These are phyloP conservation scores for Solanum hybrid DNA, from an alignment of 305 asterid species.

Conservation along the genomic window DNA sequence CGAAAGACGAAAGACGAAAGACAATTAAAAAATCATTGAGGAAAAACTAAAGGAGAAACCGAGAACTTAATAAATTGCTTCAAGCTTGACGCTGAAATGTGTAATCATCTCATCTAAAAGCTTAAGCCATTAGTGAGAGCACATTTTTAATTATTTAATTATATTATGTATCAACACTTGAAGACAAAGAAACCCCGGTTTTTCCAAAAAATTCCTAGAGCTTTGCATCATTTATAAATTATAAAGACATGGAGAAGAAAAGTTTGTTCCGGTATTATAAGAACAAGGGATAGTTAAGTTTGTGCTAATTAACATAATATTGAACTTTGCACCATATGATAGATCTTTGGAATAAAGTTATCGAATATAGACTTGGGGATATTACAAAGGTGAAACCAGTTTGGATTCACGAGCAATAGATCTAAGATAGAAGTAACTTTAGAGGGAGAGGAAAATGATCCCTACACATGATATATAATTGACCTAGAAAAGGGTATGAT, in stretches of 20 bases:
- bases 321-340: background rate
- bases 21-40: background rate
- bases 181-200: background rate
- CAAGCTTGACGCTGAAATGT: background rate
- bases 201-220: background rate
- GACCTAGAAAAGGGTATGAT: background rate
- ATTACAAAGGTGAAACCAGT: background rate
- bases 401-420: background rate
- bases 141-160: background rate
- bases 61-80: background rate
- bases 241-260: background rate
- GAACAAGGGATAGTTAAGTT: background rate
- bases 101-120: background rate
- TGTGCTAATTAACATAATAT: background rate
- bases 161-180: background rate
- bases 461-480: background rate
- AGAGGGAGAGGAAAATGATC: background rate
- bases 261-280: background rate
- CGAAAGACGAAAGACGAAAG: background rate
- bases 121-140: background rate
- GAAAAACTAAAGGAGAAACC: background rate
- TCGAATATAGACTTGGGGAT: background rate
- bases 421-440: background rate
- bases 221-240: background rate
- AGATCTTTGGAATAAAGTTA: background rate